These are phyloP conservation scores for Penicillium sp. DNA, from an alignment of 2,329 filamentous ascomycete species.

Conservation along the genomic window DNA sequence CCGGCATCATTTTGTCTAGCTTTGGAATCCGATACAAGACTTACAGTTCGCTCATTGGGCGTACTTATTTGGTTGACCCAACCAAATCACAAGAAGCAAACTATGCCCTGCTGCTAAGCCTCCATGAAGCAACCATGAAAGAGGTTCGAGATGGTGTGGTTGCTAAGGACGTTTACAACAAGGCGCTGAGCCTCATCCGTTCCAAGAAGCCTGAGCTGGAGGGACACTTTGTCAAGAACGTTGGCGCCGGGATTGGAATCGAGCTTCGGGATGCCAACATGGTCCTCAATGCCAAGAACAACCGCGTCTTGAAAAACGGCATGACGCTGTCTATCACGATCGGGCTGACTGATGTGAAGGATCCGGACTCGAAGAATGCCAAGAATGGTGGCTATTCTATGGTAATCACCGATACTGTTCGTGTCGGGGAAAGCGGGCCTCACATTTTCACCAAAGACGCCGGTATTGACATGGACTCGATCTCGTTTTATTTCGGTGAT, in stretches of 20 bases:
- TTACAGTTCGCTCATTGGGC: slow-evolving; percentile 87
- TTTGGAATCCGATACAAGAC: slow-evolving; percentile 94
- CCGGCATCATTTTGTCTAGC: slow-evolving; percentile 89
- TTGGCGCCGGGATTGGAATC: slow-evolving; percentile 89
- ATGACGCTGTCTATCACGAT: slow-evolving; percentile 95
- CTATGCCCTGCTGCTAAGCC: slow-evolving; percentile 81
- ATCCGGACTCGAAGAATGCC: slow-evolving; percentile 83
- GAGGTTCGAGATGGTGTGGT: slow-evolving; percentile 82
- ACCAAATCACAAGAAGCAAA: slow-evolving; percentile 94
- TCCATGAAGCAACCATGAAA: slow-evolving; percentile 88
- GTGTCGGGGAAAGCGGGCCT: slow-evolving; percentile 65
- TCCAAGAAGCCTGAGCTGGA: slow-evolving; percentile 93
- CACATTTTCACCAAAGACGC: slow-evolving; percentile 95
- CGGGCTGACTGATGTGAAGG: slow-evolving; percentile 85
- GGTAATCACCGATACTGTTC: slow-evolving; percentile 87
- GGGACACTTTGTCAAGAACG: slow-evolving; percentile 89
- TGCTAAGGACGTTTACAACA: slow-evolving; percentile 88
- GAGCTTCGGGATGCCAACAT: slow-evolving; percentile 84
- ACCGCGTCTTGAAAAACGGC: slow-evolving; percentile 80
- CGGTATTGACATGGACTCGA: slow-evolving; percentile 84
- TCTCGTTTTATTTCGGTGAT: slow-evolving; percentile 98
- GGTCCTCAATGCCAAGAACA: slow-evolving; percentile 82
- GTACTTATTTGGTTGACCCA: slow-evolving; percentile 94
- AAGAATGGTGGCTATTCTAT: slow-evolving; percentile 86
- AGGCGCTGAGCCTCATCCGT: slow-evolving; percentile 76